These are phyloP conservation scores for Lyophyllum decastes DNA, from an alignment of 768 basidiomycete species.

Conservation along the genomic window DNA sequence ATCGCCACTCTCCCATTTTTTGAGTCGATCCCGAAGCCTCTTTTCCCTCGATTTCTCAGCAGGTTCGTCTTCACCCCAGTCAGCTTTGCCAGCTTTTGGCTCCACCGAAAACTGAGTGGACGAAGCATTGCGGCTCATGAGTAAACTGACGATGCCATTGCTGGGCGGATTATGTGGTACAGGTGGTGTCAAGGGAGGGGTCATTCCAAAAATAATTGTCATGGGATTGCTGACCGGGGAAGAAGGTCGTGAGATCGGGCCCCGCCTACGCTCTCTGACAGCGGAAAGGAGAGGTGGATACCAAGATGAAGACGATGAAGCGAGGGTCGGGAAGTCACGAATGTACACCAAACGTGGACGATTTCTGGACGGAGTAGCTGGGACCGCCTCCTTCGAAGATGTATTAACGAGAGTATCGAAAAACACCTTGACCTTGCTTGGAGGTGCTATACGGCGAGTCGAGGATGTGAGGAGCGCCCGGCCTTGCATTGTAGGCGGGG, in stretches of 20 bases:
- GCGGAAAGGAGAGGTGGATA: slow-evolving; percentile 78
- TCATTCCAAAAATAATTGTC: slow-evolving; percentile 86
- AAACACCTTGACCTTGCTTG: slow-evolving; percentile 65
- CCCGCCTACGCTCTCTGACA: slow-evolving; percentile 74
- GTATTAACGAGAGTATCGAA: slow-evolving; percentile 79
- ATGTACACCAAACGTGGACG: slow-evolving; percentile 81
- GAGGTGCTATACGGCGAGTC: slow-evolving; percentile 43
- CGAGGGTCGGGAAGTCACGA: slow-evolving; percentile 78
- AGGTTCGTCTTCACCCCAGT: slow-evolving; percentile 68
- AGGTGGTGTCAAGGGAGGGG: slow-evolving; percentile 69
- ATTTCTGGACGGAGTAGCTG: slow-evolving; percentile 28
- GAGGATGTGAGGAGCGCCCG: slow-evolving; percentile 43
- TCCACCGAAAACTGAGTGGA: slow-evolving; percentile 28
- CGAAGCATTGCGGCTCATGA: slow-evolving; percentile 44
- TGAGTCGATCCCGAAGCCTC: slow-evolving; percentile 69
- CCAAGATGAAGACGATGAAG: slow-evolving; percentile 73
- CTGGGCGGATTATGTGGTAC: slow-evolving; percentile 26
- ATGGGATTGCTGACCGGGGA: slow-evolving; percentile 70
- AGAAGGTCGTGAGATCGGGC: slow-evolving; percentile 57
- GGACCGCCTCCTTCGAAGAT: slow-evolving; percentile 30
- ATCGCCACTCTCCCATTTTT: slow-evolving; percentile 74
- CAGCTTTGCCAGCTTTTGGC: slow-evolving; percentile 41
- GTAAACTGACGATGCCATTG: slow-evolving; percentile 42
- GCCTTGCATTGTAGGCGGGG: slow-evolving; percentile 35
- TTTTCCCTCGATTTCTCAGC: slow-evolving; percentile 71